phyloP scores from a whole-genome alignment of 345 rosid species.

The Murraya paniculata region DNA sequence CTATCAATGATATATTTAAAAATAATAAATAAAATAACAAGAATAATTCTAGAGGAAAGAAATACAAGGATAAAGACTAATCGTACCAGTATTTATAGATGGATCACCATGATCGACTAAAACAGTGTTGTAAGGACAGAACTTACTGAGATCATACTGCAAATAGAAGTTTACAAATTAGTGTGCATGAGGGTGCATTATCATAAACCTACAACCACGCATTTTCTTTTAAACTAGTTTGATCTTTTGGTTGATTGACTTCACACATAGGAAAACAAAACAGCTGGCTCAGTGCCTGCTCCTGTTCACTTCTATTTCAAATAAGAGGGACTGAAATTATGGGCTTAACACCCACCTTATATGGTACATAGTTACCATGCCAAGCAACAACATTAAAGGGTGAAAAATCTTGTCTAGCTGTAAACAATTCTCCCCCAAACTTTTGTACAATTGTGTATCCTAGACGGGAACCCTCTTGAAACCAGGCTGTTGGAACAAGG shows the following conservation, averaged over 20 bases:
- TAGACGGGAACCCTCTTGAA: slow-evolving; percentile 60
- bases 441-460: slow-evolving; percentile 77
- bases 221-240: not conserved
- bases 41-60: not conserved
- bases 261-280: not conserved
- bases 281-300: not conserved
- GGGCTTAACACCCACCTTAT: slow-evolving; percentile 51
- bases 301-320: not conserved
- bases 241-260: not conserved
- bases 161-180: slow-evolving; percentile 13
- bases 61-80: not conserved
- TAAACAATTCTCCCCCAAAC: slow-evolving; percentile 85
- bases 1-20: not conserved
- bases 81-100: slow-evolving; percentile 80
- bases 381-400: slow-evolving; percentile 97
- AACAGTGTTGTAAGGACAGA: slow-evolving; percentile 94
- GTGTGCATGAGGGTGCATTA: not conserved
- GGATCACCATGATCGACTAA: slow-evolving; percentile 92
- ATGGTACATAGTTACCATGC: slow-evolving; percentile 97
- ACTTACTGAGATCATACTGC: slow-evolving; percentile 89
- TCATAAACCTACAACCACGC: not conserved
- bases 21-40: not conserved
- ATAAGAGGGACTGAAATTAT: not conserved
- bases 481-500: slow-evolving; percentile 84
- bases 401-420: slow-evolving; percentile 91